phyloP scores from a whole-genome alignment of 352 stramenopile genomes.

The Phytophthora cryptogea region DNA sequence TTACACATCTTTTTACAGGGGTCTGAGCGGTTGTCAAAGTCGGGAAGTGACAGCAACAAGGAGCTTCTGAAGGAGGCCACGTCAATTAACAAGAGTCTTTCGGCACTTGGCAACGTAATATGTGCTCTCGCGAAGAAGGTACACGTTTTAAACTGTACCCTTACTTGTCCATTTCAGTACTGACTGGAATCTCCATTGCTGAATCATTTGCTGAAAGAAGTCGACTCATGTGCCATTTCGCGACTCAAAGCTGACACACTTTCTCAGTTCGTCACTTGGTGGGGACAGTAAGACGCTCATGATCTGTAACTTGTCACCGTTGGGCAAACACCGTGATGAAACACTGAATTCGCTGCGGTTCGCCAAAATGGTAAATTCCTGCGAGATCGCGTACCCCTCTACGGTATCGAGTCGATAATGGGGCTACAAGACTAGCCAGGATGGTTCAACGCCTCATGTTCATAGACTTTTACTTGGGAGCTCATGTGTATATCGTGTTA shows the following conservation, averaged over 20 bases:
- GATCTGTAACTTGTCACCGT: slow-evolving; percentile 90
- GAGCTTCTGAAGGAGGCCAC: slow-evolving; percentile 85
- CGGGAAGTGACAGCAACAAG: slow-evolving; percentile 71
- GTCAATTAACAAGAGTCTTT: slow-evolving; percentile 90
- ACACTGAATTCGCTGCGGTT: slow-evolving; percentile 89
- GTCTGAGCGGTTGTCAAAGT: slow-evolving; percentile 85
- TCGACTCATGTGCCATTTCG: slow-evolving; percentile 84
- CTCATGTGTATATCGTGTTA: neutral
- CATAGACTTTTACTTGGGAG: slow-evolving; percentile 21
- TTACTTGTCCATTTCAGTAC: neutral
- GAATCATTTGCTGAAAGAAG: slow-evolving; percentile 21
- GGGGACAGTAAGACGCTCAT: slow-evolving; percentile 91
- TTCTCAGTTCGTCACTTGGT: slow-evolving; percentile 83
- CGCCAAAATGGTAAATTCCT: slow-evolving; percentile 89
- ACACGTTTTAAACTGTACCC: neutral
- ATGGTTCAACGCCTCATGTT: slow-evolving; percentile 13
- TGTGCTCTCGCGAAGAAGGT: slow-evolving; percentile 84
- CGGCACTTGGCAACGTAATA: slow-evolving; percentile 84
- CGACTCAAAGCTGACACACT: slow-evolving; percentile 90
- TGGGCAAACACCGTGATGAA: slow-evolving; percentile 76
- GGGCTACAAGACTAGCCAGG: neutral
- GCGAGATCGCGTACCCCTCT: slow-evolving; percentile 74
- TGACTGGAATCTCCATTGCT: neutral
- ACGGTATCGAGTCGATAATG: slow-evolving; percentile 59
- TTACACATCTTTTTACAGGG: slow-evolving; percentile 41